These are phyloP conservation scores for Plasmodium billcollinsi DNA, from an alignment of 169 alveolate genomes.

Conservation along the genomic window DNA sequence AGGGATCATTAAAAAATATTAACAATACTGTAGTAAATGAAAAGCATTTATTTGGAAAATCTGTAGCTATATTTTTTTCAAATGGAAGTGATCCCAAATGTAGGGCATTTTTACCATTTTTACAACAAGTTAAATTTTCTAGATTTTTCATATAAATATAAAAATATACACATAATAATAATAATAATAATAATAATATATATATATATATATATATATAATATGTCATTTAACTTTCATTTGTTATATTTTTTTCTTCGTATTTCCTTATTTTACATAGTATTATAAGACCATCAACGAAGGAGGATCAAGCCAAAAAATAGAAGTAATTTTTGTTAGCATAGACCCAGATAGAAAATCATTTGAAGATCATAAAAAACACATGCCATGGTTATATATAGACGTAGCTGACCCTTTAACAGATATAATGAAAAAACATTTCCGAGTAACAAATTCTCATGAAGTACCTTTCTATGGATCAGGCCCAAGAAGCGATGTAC, in stretches of 20 bases:
- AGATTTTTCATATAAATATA: neutral
- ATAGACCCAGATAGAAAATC: constrained; percentile 76
- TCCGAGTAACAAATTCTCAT: constrained; percentile 73
- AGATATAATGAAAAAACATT: constrained; percentile 78
- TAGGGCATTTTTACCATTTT: constrained; percentile 81
- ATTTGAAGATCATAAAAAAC: constrained; percentile 76
- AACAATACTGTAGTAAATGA: constrained; percentile 78
- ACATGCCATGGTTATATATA: constrained; percentile 82
- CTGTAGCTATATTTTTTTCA: constrained; percentile 83
- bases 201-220: neutral
- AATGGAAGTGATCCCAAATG: constrained; percentile 83
- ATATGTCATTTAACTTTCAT: neutral
- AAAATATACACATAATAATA: too few species aligned
- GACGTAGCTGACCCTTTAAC: constrained; percentile 81
- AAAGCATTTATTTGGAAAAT: constrained; percentile 81
- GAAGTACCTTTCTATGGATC: constrained; percentile 76
- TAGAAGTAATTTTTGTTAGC: constrained; percentile 81
- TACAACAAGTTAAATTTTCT: constrained; percentile 71
- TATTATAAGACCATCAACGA: constrained; percentile 83
- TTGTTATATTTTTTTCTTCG: neutral
- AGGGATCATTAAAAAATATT: constrained; percentile 81
- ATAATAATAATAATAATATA: neutral
- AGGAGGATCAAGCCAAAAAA: constrained; percentile 81
- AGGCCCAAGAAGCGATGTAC: constrained; percentile 82
- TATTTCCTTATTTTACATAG: constrained; percentile 19